Percentiles rank a stretch among this genome's conserved stretches.
Evolutionary conservation across 2,329 filamentous ascomycete genomes (phyloP).

Genomic region (Penicillium sp.): DNA sequence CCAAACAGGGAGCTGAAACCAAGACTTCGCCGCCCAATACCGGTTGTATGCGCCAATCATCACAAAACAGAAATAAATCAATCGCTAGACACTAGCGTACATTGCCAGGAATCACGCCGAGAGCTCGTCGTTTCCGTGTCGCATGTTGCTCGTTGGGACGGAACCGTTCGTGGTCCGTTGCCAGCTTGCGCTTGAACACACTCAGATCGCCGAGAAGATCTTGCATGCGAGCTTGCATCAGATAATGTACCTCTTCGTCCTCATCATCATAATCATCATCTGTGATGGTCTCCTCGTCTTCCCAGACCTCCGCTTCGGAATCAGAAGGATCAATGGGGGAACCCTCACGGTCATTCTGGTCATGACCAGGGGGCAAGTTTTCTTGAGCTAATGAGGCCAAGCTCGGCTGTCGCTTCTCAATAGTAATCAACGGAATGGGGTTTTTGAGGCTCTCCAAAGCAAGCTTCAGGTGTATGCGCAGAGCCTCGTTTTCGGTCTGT

Average conservation of each 20-base stretch:
- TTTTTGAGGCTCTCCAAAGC: conserved; percentile 83
- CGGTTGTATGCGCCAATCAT: background rate
- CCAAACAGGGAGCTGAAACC: conserved; percentile 13
- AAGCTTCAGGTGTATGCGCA: conserved; percentile 80
- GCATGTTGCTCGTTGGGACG: conserved; percentile 24
- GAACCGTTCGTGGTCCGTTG: conserved; percentile 59
- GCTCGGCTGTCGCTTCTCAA: conserved; percentile 34
- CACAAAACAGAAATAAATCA: background rate
- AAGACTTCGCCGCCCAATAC: conserved; percentile 16
- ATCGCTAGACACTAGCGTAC: conserved; percentile 18
- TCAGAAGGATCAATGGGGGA: conserved; percentile 24
- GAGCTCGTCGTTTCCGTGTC: conserved; percentile 27
- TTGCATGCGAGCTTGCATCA: conserved; percentile 76
- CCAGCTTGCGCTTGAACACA: conserved; percentile 78
- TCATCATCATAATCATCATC: conserved; percentile 36
- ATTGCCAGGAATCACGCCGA: conserved; percentile 29
- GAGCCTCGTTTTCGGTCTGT: conserved; percentile 82
- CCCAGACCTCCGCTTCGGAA: conserved; percentile 37
- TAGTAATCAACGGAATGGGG: conserved; percentile 61
- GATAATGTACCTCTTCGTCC: conserved; percentile 48
- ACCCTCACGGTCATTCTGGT: conserved; percentile 36
- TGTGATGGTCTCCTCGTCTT: conserved; percentile 51
- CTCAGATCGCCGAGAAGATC: conserved; percentile 73
- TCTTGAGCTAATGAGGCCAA: conserved; percentile 51
- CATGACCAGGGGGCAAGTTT: conserved; percentile 49